phyloP scores from a whole-genome alignment of 2,329 filamentous ascomycete genomes.

The Fusarium sacchari region DNA sequence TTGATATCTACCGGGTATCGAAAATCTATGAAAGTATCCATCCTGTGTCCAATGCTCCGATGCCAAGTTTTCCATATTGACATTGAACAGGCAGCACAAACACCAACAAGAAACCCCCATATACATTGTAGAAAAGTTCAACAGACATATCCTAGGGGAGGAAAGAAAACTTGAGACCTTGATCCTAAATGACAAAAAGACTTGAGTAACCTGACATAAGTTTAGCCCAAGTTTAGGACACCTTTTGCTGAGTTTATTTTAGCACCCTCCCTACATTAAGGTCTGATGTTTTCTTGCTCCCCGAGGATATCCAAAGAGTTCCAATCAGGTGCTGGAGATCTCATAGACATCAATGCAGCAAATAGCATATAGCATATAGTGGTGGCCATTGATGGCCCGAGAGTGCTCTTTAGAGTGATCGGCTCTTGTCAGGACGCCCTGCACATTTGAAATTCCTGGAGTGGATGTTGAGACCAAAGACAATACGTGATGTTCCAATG shows the following conservation, averaged over 20 bases:
- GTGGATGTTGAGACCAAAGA: not conserved
- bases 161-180: too few relatives aligned
- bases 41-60: not conserved
- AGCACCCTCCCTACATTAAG: too few relatives aligned
- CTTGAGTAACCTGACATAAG: too few relatives aligned
- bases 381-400: constrained; percentile 3
- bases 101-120: not conserved
- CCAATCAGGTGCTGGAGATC: not conserved
- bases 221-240: too few relatives aligned
- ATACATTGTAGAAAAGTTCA: not conserved
- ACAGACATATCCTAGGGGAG: not conserved
- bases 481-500: not conserved
- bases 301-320: not conserved
- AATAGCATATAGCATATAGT: constrained; percentile 10
- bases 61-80: not conserved
- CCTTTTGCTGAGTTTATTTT: too few relatives aligned
- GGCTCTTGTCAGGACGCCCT: not conserved
- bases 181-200: too few relatives aligned
- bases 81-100: not conserved
- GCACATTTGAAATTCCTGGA: not conserved
- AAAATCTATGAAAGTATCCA: not conserved
- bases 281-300: too few relatives aligned
- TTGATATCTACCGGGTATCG: not conserved
- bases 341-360: not conserved
- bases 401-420: constrained; percentile 22